These are phyloP conservation scores for Lactarius trivialis DNA, from an alignment of 768 basidiomycete species.

Conservation along the genomic window DNA sequence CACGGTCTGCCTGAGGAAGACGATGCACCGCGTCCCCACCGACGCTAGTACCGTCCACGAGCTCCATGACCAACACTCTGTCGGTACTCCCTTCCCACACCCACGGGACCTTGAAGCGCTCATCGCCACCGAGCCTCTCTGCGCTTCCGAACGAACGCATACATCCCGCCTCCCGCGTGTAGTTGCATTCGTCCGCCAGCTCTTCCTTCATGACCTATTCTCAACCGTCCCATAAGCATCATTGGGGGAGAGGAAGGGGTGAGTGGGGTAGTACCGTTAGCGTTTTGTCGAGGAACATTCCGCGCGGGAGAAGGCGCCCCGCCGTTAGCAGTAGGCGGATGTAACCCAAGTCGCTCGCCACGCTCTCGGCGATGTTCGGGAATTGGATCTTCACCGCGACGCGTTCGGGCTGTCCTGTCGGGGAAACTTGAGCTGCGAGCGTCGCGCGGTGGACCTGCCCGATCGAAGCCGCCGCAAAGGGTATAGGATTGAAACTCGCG, in stretches of 20 bases:
- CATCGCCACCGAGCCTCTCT: conserved; percentile 47
- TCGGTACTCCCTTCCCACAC: conserved; percentile 78
- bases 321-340: conserved; percentile 77
- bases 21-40: conserved; percentile 52
- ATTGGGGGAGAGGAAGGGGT: no score
- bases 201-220: conserved; percentile 82
- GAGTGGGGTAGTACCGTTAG: conserved; percentile 46
- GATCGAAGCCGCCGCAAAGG: conserved; percentile 94
- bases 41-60: conserved; percentile 72
- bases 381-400: conserved; percentile 93
- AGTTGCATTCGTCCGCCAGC: conserved; percentile 89
- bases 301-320: conserved; percentile 75
- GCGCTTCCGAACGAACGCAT: conserved; percentile 51
- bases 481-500: conserved; percentile 69
- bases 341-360: conserved; percentile 82
- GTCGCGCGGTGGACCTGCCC: conserved; percentile 87
- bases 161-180: conserved; percentile 73
- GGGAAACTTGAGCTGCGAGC: conserved; percentile 45
- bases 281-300: conserved; percentile 85
- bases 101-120: conserved; percentile 78
- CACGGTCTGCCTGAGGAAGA: conserved; percentile 58
- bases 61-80: conserved; percentile 86
- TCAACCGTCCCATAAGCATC: neutral
- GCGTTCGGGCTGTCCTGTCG: conserved; percentile 47
- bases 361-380: conserved; percentile 82